Conservation (phyloP, 2,329 filamentous ascomycete genomes). For the Diaporthe sp. region DNA sequence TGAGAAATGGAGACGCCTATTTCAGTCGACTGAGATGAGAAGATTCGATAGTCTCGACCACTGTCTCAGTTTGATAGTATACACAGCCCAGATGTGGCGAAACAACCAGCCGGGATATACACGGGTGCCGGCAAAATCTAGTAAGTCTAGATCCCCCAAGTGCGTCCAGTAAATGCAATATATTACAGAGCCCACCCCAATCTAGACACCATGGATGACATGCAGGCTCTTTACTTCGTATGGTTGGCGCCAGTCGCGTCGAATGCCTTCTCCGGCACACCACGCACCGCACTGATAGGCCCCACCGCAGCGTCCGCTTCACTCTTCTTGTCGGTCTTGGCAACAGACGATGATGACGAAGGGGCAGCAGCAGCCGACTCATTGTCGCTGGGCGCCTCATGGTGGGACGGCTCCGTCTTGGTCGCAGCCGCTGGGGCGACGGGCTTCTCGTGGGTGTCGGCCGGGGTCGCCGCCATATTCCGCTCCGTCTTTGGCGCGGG, state of each 20-base stretch:
- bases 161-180: conserved; percentile 43
- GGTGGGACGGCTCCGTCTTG: neutral
- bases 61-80: conserved; percentile 8
- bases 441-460: conserved; percentile 12
- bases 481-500: conserved; percentile 36
- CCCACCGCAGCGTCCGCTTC: conserved; percentile 5
- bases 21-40: neutral
- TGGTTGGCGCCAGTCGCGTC: conserved; percentile 53
- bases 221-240: conserved; percentile 18
- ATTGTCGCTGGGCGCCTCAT: neutral
- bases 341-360: neutral
- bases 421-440: neutral
- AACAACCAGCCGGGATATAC: neutral
- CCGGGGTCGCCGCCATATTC: conserved; percentile 14
- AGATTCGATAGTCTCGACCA: conserved; percentile 2
- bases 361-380: neutral
- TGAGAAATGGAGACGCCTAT: neutral
- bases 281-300: conserved; percentile 33
- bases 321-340: neutral
- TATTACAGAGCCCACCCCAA: conserved; percentile 45
- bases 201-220: neutral
- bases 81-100: conserved; percentile 4
- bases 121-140: neutral
- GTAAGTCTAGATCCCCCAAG: conserved; percentile 11
- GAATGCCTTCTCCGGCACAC: conserved; percentile 46